A percentile compares a stretch with the other conserved stretches of the same genome.
Conservation (phyloP, 2,329 filamentous ascomycete genomes). For the Pyrenochaeta sp. region DNA sequence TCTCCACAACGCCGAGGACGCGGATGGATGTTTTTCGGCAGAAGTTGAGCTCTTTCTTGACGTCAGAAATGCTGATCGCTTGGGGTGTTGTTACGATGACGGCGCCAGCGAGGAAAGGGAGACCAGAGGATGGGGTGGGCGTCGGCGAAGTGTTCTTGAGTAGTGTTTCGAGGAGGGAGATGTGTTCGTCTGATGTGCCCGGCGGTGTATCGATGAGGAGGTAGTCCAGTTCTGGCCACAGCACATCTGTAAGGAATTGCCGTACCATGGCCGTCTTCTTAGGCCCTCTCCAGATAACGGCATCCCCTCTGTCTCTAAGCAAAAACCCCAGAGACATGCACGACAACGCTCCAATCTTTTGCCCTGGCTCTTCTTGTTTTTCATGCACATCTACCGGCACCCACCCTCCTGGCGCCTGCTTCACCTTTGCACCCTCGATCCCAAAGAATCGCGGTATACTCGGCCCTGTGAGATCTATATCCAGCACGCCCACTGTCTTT, state of each 20-base stretch:
- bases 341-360: constrained; percentile 68
- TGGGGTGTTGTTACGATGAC: constrained; percentile 97
- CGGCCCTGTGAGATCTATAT: constrained; percentile 94
- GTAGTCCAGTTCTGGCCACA: constrained; percentile 88
- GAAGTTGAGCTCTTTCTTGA: constrained; percentile 96
- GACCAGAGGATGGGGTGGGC: constrained; percentile 16
- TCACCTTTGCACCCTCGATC: constrained; percentile 88
- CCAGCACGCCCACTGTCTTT: constrained; percentile 90
- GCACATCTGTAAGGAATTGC: constrained; percentile 91
- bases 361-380: constrained; percentile 45
- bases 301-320: constrained; percentile 81
- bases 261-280: constrained; percentile 99
- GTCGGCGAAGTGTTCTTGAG: constrained; percentile 54
- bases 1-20: constrained; percentile 91
- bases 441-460: constrained; percentile 96
- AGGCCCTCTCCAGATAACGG: constrained; percentile 95
- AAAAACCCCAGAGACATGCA: constrained; percentile 97
- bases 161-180: constrained; percentile 86
- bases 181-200: constrained; percentile 96
- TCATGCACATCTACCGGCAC: constrained; percentile 85
- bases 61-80: constrained; percentile 90
- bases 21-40: constrained; percentile 82
- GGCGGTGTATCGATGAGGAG: constrained; percentile 95
- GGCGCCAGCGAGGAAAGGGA: constrained; percentile 72
- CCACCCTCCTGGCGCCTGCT: constrained; percentile 91